phyloP scores from a whole-genome alignment of 2,329 filamentous ascomycete genomes.

The Rhynchosporium graminicola region DNA sequence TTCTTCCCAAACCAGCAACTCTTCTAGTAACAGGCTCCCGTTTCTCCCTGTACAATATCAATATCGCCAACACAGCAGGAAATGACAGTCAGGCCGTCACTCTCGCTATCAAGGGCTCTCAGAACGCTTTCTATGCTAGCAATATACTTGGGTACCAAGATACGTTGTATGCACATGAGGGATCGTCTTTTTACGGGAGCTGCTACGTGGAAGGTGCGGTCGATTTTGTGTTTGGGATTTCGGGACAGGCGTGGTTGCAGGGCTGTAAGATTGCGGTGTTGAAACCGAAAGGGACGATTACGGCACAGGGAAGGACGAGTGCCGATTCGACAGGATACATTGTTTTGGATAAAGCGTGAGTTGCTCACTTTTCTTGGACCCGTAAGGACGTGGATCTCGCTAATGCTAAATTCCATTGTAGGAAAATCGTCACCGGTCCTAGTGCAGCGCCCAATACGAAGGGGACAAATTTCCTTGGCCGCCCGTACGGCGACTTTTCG shows the following conservation, averaged over 20 bases:
- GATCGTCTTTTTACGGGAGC: constrained; percentile 55
- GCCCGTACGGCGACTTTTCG: constrained; percentile 52
- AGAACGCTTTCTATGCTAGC: constrained; percentile 56
- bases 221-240: constrained; percentile 59
- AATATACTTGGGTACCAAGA: constrained; percentile 56
- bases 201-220: constrained; percentile 56
- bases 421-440: constrained; percentile 21
- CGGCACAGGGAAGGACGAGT: constrained; percentile 48
- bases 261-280: constrained; percentile 48
- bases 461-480: constrained; percentile 51
- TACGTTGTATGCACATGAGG: constrained; percentile 50
- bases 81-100: constrained; percentile 52
- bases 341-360: constrained; percentile 46
- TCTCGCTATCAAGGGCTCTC: constrained; percentile 48
- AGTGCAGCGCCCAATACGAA: constrained; percentile 26
- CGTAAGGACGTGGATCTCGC: neutral
- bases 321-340: constrained; percentile 55
- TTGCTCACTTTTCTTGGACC: constrained; percentile 26
- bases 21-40: constrained; percentile 43
- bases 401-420: neutral
- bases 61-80: constrained; percentile 51
- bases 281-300: constrained; percentile 47
- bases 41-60: constrained; percentile 59
- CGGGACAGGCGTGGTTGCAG: constrained; percentile 53
- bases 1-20: constrained; percentile 17